phyloP scores from a whole-genome alignment of 2,329 filamentous ascomycete species.

The Aspergillus sp. region DNA sequence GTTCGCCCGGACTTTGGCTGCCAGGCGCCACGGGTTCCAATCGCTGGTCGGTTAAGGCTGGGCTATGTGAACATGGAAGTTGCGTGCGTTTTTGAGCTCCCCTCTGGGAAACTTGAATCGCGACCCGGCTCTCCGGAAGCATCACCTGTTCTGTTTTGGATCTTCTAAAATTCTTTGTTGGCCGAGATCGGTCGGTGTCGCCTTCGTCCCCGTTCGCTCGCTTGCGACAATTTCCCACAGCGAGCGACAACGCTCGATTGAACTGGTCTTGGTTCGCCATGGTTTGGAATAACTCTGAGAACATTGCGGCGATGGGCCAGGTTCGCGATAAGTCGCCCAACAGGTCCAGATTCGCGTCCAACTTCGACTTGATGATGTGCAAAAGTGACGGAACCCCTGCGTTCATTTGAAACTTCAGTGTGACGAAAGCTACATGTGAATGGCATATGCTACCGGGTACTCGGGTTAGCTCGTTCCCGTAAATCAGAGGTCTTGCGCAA shows the following conservation, averaged over 20 bases:
- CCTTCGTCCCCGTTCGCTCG: slow-evolving; percentile 1
- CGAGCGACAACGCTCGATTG: slow-evolving; percentile 1
- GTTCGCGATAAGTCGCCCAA: slow-evolving; percentile 4
- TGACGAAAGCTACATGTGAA: slow-evolving; percentile 7
- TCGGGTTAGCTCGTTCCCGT: not conserved
- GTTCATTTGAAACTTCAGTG: slow-evolving; percentile 6
- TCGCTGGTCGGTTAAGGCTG: not conserved
- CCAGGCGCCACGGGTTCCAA: too few relatives aligned
- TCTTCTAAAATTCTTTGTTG: slow-evolving; percentile 3
- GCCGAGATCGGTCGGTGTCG: not conserved
- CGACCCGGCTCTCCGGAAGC: slow-evolving; percentile 7
- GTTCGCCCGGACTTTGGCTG: too few relatives aligned
- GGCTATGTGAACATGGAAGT: not conserved
- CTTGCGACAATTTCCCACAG: slow-evolving; percentile 3
- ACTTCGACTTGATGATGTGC: slow-evolving; percentile 5
- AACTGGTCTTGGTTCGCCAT: slow-evolving; percentile 4
- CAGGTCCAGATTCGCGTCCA: slow-evolving; percentile 6
- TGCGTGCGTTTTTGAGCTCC: slow-evolving; percentile 2
- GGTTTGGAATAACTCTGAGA: slow-evolving; percentile 6
- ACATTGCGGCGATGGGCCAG: slow-evolving; percentile 7
- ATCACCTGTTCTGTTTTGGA: slow-evolving; percentile 7
- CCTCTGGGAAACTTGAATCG: slow-evolving; percentile 6
- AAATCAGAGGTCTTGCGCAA: too few relatives aligned
- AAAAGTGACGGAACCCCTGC: slow-evolving; percentile 6
- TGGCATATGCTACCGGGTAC: slow-evolving; percentile 9